Conservation (phyloP, 2,329 filamentous ascomycete species). For the Capronia coronata region DNA sequence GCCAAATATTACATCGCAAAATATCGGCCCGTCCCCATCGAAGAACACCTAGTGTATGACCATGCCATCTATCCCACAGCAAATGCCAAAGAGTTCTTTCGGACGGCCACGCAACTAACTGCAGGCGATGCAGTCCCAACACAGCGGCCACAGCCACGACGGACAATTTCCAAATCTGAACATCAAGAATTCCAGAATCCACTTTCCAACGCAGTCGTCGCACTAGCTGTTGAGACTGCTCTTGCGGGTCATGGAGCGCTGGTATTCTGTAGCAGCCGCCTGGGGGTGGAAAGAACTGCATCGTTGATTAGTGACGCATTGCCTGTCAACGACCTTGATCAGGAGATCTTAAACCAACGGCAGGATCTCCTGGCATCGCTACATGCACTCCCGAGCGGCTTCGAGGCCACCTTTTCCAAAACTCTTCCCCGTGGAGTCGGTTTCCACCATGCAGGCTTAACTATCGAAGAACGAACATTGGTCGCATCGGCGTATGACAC, state of each 20-base stretch:
- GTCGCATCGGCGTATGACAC: slow-evolving; percentile 64
- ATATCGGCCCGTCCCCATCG: slow-evolving; percentile 67
- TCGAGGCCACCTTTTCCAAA: slow-evolving; percentile 60
- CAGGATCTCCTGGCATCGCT: slow-evolving; percentile 61
- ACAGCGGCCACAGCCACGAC: slow-evolving; percentile 20
- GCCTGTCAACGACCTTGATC: slow-evolving; percentile 45
- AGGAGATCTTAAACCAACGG: slow-evolving; percentile 51
- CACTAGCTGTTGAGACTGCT: slow-evolving; percentile 63
- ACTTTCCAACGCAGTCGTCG: slow-evolving; percentile 63
- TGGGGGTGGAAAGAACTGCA: slow-evolving; percentile 62
- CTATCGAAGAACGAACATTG: slow-evolving; percentile 66
- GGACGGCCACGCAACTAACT: slow-evolving; percentile 49
- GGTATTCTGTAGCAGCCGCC: slow-evolving; percentile 66
- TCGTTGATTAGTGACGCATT: slow-evolving; percentile 60
- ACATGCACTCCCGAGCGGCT: slow-evolving; percentile 57
- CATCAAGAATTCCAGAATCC: slow-evolving; percentile 59
- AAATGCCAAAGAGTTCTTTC: slow-evolving; percentile 53
- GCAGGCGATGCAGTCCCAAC: slow-evolving; percentile 34
- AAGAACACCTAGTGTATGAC: slow-evolving; percentile 68
- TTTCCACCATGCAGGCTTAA: slow-evolving; percentile 63
- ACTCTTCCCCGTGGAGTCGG: slow-evolving; percentile 62
- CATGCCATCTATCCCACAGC: slow-evolving; percentile 59
- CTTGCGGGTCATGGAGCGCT: slow-evolving; percentile 63
- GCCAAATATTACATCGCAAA: slow-evolving; percentile 66
- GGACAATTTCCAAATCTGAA: slow-evolving; percentile 50